These are phyloP conservation scores for Trichoderma orchidacearum DNA, from an alignment of 495 filamentous ascomycete genomes.

Conservation along the genomic window DNA sequence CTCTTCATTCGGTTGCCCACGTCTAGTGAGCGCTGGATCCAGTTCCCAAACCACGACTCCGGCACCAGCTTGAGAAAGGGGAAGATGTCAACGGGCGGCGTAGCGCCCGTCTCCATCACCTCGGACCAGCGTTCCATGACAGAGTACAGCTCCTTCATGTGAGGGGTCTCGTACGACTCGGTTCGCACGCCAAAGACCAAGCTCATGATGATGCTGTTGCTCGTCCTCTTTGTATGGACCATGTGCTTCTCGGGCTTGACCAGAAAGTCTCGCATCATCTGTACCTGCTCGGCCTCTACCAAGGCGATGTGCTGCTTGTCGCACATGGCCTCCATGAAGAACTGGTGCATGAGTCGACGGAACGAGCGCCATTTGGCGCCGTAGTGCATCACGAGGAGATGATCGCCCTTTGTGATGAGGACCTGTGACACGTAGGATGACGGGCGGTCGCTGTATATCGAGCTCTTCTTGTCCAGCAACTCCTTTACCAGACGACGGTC, in stretches of 20 bases:
- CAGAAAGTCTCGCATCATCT: conserved; percentile 29
- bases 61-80: conserved; percentile 30
- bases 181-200: conserved; percentile 32
- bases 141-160: conserved; percentile 26
- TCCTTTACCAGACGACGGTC: conserved; percentile 21
- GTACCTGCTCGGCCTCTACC: conserved; percentile 29
- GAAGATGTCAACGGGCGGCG: conserved; percentile 36
- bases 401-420: conserved; percentile 26
- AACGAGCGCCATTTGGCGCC: conserved; percentile 22
- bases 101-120: conserved; percentile 33
- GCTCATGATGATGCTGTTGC: conserved; percentile 29
- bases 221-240: conserved; percentile 30
- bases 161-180: conserved; percentile 8
- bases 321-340: conserved; percentile 23
- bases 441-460: conserved; percentile 30
- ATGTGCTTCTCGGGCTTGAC: conserved; percentile 25
- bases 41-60: conserved; percentile 25
- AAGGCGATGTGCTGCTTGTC: conserved; percentile 30
- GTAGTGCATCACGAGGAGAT: conserved; percentile 29
- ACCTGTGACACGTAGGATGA: conserved; percentile 24
- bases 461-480: conserved; percentile 29
- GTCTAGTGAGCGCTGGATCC: conserved; percentile 16
- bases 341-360: conserved; percentile 27
- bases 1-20: conserved; percentile 26
- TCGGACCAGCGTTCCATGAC: conserved; percentile 35